Evolutionary conservation across 2,329 filamentous ascomycete species (phyloP), one percentile per base, ranked within the genome.

Genomic region (Scytalidium lignicola): DNA sequence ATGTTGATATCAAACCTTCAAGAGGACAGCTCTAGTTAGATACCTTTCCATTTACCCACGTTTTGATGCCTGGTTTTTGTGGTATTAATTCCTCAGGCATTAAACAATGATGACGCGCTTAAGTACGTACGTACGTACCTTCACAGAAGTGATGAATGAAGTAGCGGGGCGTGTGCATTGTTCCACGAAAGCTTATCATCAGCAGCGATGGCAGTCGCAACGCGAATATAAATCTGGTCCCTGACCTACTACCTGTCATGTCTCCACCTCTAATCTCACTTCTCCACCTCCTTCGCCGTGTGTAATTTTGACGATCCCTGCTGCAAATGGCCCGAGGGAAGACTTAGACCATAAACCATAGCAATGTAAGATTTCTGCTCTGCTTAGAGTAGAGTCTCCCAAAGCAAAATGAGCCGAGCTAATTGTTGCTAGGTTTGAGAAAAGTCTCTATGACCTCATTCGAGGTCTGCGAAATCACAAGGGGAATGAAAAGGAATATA

Each of bases 361-460:
- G 32, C 32, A 17, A 37, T 37, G 32, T 37, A n/a, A 13, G 32
- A 17, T 9, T 17, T 8, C 32, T 37, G 10, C 12, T 13, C 32
- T 15, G 32, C 15, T n/a, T 42, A n/a, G n/a, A n/a, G n/a, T n/a
- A n/a, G n/a, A n/a, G n/a, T n/a, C n/a, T n/a, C n/a, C n/a, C n/a
- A n/a, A 26, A 43, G 15, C 9, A 12, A 26, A 15, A 22, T 43
- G 18, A n/a, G 20, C 18, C 19, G 17, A 29, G 43, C 49, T 49
- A 46, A 48, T 37, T 1, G 37, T 18, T 20, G 20, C 5, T 55
- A 97, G 91, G 93, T 99, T 99, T 74, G 93, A 99, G 71, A 99
- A 99, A 73, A 96, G 93, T 40, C 82, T 99, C 18, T 96, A 96
- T 71, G 92, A 97, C 82, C 91, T 99, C 76, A 99, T 99, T 63